phyloP scores from a whole-genome alignment of 116 monocot genomes.

The Papilionanthe hybrid region DNA sequence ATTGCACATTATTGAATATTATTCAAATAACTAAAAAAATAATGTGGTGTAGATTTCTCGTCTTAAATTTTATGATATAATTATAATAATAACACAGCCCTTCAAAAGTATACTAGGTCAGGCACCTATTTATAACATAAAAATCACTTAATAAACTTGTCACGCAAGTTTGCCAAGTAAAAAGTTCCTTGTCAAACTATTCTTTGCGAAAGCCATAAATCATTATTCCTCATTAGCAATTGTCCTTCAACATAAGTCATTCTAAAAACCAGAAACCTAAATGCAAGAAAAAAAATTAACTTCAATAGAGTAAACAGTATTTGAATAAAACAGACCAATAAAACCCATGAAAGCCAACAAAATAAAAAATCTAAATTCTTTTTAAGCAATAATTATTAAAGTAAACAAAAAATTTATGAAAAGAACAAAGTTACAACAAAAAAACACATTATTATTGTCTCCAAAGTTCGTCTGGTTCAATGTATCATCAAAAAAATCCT shows the following conservation, averaged over 20 bases:
- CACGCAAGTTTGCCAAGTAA: neutral
- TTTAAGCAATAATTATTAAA: neutral
- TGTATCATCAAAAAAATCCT: constrained; percentile 66
- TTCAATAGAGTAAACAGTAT: neutral
- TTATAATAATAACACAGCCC: neutral
- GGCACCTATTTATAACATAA: neutral
- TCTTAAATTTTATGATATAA: neutral
- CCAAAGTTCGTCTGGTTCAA: constrained; percentile 90
- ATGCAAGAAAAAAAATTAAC: neutral
- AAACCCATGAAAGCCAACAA: neutral
- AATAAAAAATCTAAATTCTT: neutral
- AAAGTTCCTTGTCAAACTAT: neutral
- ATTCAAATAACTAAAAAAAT: neutral
- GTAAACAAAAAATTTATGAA: neutral
- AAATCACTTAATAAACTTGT: neutral
- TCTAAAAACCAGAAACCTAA: too few species aligned
- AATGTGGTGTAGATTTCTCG: neutral
- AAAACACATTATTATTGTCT: constrained; percentile 88
- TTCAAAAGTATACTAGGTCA: neutral
- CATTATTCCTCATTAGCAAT: too few species aligned
- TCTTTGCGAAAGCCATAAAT: neutral
- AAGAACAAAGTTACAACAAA: constrained; percentile 54
- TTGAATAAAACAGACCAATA: neutral
- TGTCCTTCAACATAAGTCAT: too few species aligned
- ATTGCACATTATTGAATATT: neutral